Evolutionary conservation across 2,329 filamentous ascomycete species (phyloP).

Genomic region (Ploettnerulaceae sp.): DNA sequence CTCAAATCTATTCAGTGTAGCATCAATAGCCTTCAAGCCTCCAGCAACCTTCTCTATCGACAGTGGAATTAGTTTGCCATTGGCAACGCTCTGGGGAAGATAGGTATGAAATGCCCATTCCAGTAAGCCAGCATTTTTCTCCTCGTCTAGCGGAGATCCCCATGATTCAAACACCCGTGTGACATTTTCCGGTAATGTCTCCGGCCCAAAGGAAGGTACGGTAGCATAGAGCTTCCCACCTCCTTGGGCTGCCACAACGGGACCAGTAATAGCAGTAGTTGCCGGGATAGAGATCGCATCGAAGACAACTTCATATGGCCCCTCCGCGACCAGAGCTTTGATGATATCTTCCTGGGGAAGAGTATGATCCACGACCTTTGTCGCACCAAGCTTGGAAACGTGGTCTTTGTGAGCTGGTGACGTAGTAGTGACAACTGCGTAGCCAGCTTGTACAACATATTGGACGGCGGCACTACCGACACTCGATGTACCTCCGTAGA

Average conservation of each 20-base stretch:
- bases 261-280: constrained; percentile 23
- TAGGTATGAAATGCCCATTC: constrained; percentile 6
- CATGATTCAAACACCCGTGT: constrained; percentile 28
- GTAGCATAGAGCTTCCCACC: constrained; percentile 24
- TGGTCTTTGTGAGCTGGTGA: constrained; percentile 31
- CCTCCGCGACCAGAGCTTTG: constrained; percentile 23
- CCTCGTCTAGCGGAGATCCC: constrained; percentile 23
- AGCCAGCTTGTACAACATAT: constrained; percentile 29
- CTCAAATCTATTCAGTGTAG: constrained; percentile 23
- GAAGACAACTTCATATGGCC: constrained; percentile 30
- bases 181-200: constrained; percentile 22
- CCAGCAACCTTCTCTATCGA: constrained; percentile 4
- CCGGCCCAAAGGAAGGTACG: constrained; percentile 18
- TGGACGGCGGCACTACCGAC: constrained; percentile 32
- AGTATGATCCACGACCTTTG: constrained; percentile 33
- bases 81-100: neutral
- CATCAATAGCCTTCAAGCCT: constrained; percentile 12
- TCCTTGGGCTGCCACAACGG: constrained; percentile 26
- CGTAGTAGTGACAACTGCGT: constrained; percentile 35
- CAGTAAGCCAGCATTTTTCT: neutral
- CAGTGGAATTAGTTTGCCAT: neutral
- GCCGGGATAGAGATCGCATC: constrained; percentile 31
- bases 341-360: constrained; percentile 10
- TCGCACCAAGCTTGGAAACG: constrained; percentile 32
- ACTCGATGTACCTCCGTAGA: constrained; percentile 34